Evolutionary conservation across 495 filamentous ascomycete genomes (phyloP).

Genomic region (Parathielavia appendiculata): DNA sequence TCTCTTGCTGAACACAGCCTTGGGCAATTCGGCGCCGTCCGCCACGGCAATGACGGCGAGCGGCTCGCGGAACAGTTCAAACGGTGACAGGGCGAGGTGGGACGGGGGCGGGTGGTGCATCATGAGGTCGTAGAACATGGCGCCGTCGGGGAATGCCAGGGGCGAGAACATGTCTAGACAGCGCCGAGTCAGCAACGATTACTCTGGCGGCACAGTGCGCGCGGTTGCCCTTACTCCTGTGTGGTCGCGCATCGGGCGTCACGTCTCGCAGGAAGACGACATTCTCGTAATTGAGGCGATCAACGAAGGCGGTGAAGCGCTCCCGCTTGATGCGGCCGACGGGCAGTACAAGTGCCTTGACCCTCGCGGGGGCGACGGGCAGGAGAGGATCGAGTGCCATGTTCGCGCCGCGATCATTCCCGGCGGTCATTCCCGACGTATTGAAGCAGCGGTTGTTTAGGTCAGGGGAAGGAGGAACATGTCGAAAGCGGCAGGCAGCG

Average conservation of each 20-base stretch:
- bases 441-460: conserved; percentile 4
- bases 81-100: conserved; percentile 73
- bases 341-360: conserved; percentile 77
- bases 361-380: conserved; percentile 81
- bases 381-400: conserved; percentile 86
- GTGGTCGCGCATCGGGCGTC: conserved; percentile 77
- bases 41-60: conserved; percentile 73
- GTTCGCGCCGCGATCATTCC: conserved; percentile 44
- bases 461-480: conserved; percentile 20
- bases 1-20: conserved; percentile 41
- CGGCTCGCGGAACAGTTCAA: conserved; percentile 78
- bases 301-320: conserved; percentile 72
- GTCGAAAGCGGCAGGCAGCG: conserved; percentile 23
- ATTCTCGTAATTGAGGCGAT: conserved; percentile 71
- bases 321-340: conserved; percentile 78
- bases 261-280: conserved; percentile 86
- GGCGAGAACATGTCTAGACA: conserved; percentile 87
- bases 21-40: conserved; percentile 59
- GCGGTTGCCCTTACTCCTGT: conserved; percentile 63
- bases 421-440: conserved; percentile 24
- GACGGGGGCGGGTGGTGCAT: conserved; percentile 71
- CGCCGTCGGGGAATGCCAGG: conserved; percentile 81
- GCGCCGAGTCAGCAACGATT: conserved; percentile 29
- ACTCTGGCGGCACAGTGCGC: neutral
- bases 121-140: conserved; percentile 84